Conservation (phyloP, 176 grass and related monocot genomes). For the Zizania latifolia region DNA sequence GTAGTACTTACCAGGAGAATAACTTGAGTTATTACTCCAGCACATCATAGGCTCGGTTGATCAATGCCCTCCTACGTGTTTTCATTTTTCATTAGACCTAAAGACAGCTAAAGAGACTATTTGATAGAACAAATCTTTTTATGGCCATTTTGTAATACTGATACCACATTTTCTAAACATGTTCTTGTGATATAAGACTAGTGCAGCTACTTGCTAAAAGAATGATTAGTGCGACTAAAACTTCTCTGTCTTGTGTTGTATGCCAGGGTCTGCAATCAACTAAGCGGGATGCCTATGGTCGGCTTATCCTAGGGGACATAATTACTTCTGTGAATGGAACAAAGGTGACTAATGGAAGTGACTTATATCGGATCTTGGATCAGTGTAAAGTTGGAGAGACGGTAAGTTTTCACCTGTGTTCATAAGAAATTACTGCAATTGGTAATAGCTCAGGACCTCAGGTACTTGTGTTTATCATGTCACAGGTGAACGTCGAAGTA, state of each 20-base stretch:
- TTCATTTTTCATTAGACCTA: not conserved
- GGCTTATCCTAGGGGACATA: slow-evolving; percentile 87
- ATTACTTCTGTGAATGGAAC: slow-evolving; percentile 92
- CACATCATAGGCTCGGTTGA: not conserved
- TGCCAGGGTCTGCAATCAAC: slow-evolving; percentile 71
- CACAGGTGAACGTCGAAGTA: slow-evolving; percentile 83
- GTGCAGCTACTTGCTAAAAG: not conserved
- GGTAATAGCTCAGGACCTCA: not conserved
- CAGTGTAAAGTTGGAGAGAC: slow-evolving; percentile 97
- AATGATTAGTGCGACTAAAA: slow-evolving; percentile 2
- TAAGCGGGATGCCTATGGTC: slow-evolving; percentile 83
- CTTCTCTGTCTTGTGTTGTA: not conserved
- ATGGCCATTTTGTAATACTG: too few species aligned
- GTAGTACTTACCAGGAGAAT: not conserved
- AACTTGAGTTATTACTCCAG: not conserved
- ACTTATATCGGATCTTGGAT: slow-evolving; percentile 90
- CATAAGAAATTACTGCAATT: not conserved
- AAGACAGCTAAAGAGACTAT: not conserved
- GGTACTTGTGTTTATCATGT: not conserved
- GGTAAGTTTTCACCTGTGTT: slow-evolving; percentile 33
- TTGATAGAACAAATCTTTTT: not conserved
- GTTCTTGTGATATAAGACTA: not conserved
- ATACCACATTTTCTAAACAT: not conserved
- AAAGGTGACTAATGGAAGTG: slow-evolving; percentile 82
- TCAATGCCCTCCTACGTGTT: not conserved